phyloP scores from a whole-genome alignment of 306 rosid genomes.

The Heteromeles arbutifolia region DNA sequence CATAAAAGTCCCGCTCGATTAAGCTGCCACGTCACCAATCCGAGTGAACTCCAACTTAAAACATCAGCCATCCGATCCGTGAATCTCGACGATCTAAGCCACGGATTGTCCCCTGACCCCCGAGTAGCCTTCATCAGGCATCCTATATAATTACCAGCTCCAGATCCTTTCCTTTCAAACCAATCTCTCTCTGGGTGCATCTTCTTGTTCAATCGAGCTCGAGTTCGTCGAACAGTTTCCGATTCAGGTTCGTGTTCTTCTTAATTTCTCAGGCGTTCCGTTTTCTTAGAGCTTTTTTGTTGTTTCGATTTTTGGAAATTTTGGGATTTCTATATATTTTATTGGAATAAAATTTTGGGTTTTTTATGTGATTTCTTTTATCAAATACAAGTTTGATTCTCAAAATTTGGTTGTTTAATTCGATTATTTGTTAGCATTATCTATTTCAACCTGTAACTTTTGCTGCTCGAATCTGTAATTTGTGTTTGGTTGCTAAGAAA shows the following conservation, averaged over 20 bases:
- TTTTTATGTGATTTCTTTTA: neutral
- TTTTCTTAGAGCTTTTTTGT: neutral
- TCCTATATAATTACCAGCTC: neutral
- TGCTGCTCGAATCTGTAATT: neutral
- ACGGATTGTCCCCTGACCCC: neutral
- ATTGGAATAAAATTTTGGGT: neutral
- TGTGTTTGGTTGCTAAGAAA: neutral
- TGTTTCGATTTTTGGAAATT: neutral
- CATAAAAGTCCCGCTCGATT: neutral
- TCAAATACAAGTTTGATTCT: neutral
- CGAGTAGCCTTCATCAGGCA: neutral
- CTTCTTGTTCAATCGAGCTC: neutral
- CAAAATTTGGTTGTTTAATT: neutral
- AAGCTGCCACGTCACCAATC: constrained; percentile 21
- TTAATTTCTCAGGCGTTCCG: neutral
- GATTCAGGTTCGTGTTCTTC: neutral
- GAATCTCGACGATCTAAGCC: neutral
- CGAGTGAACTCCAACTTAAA: neutral
- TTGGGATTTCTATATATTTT: too few species aligned
- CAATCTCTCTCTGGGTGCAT: neutral
- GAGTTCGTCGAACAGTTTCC: neutral
- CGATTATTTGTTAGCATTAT: neutral
- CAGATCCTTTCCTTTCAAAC: neutral
- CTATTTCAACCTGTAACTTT: neutral
- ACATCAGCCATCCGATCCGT: neutral